Base-by-base conservation (phyloP, 2,329 filamentous ascomycete species). In the Alternaria gaisen region DNA sequence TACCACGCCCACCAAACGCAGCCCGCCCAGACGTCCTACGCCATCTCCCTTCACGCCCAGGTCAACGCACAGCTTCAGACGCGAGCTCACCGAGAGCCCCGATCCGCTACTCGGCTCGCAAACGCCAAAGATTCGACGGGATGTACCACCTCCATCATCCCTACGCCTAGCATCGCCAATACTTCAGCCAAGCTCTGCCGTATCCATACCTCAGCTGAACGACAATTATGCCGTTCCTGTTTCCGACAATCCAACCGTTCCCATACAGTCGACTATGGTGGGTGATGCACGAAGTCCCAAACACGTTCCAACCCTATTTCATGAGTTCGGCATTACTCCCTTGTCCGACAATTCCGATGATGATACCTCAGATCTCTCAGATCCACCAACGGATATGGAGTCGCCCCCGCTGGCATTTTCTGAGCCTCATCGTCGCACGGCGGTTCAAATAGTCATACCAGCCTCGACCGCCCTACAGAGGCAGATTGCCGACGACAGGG, bases 391-490 rank as follows among this genome's bases (percentile, higher is more conserved):
- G 9, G 70, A 71, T 46, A 28, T 72, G 32, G 70, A 71, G 16
- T 65, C 63, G 24, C 67, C 58, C 6, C 43, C 58, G 2, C 12
- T 50, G 24, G 43, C 38, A 43, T 41, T 66, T 46, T 41, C 61
- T 28, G 61, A 57, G 24, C 72, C 73, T 32, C 70, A 69, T 43
- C 72, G 71, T 22, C 65, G 60, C 9, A 70, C 69, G 30, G 64
- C 66, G 40, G 73, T 75, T 14, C 70, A 71, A 22, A 68, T 78
- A 3, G 63, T 77, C 18, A 75, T 78, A 64, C 71, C 71, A 32
- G 66, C 56, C n/a, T 68, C 70, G 26, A 66, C 56, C 14, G 58
- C 60, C 56, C 43, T 68, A 38, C 69, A 69, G 40, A 56, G 47
- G 10, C 61, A 66, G 16, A 61, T 65, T 40, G 60, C 53, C 18